A percentile compares a stretch with the other conserved stretches of the same genome.
phyloP scores from a whole-genome alignment of 2,329 filamentous ascomycete species.

The Sphaerulina vaccinii region DNA sequence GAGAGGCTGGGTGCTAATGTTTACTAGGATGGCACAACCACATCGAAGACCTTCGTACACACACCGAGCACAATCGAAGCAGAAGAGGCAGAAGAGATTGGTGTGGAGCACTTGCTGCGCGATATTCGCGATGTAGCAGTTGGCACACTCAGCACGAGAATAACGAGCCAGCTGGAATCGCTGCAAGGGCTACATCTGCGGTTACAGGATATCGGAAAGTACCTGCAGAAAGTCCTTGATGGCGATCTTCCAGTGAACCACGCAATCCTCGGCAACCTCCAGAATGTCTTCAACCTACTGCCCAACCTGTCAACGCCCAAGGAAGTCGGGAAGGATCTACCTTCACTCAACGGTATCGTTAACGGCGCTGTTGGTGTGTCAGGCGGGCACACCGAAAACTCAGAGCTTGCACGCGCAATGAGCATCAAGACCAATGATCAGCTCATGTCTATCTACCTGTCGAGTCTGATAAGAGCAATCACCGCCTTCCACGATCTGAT shows the following conservation, averaged over 20 bases:
- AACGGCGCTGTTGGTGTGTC: slow-evolving; percentile 58
- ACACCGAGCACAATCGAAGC: slow-evolving; percentile 98
- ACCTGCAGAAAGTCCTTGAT: slow-evolving; percentile 93
- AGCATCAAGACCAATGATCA: slow-evolving; percentile 99
- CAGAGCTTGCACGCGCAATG: slow-evolving; percentile 92
- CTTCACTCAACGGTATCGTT: slow-evolving; percentile 49
- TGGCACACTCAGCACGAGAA: slow-evolving; percentile 90
- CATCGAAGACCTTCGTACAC: slow-evolving; percentile 95
- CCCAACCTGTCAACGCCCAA: slow-evolving; percentile 88
- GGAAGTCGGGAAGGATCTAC: slow-evolving; percentile 62
- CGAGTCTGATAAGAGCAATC: slow-evolving; percentile 93
- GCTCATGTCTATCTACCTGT: slow-evolving; percentile 96
- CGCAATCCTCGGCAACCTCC: slow-evolving; percentile 94
- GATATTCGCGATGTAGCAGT: slow-evolving; percentile 98
- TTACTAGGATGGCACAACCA: slow-evolving; percentile 87
- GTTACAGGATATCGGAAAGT: slow-evolving; percentile 90
- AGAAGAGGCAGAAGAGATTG: slow-evolving; percentile 98
- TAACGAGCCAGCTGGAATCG: slow-evolving; percentile 96
- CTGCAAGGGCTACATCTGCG: slow-evolving; percentile 93
- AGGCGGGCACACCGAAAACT: slow-evolving; percentile 59
- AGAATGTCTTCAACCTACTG: slow-evolving; percentile 97
- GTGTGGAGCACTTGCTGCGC: slow-evolving; percentile 93
- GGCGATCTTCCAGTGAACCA: slow-evolving; percentile 94
- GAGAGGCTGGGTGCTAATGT: slow-evolving; percentile 24
- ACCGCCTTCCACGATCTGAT: slow-evolving; percentile 99